phyloP scores from a whole-genome alignment of 1,284 basidiomycete genomes.

The Pseudozyma hubeiensis region DNA sequence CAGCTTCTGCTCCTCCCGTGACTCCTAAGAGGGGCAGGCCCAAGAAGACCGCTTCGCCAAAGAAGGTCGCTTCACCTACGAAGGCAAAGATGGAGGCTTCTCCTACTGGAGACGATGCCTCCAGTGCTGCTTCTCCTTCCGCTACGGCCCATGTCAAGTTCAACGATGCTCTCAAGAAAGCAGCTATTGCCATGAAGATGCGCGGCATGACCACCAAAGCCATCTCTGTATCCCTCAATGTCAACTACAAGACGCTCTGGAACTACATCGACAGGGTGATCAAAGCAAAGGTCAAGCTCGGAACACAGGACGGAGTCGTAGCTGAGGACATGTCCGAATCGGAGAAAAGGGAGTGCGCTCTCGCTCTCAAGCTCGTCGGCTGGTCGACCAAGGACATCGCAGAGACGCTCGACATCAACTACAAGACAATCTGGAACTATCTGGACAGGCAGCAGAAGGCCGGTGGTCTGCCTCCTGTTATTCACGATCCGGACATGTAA shows the following conservation, averaged over 20 bases:
- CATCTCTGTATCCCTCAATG: conserved; percentile 8
- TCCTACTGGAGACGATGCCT: not conserved
- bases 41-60: conserved; percentile 3
- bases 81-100: not conserved
- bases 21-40: conserved; percentile 12
- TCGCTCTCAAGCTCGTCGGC: conserved; percentile 19
- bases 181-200: conserved; percentile 18
- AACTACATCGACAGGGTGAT: conserved; percentile 2
- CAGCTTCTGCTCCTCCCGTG: not conserved
- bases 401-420: conserved; percentile 22
- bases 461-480: conserved; percentile 3
- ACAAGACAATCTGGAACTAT: conserved; percentile 19
- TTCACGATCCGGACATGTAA: conserved; percentile 12
- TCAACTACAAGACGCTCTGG: conserved; percentile 26
- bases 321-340: conserved; percentile 1
- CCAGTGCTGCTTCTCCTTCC: not conserved
- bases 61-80: not conserved
- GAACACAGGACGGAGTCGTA: not conserved
- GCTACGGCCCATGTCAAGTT: not conserved
- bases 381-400: conserved; percentile 22
- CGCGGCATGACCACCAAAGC: conserved; percentile 14
- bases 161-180: not conserved
- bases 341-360: conserved; percentile 18
- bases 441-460: conserved; percentile 22
- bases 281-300: conserved; percentile 8